Base-by-base conservation (phyloP, 805 yeast species). In the Maudiozyma bulderi region DNA sequence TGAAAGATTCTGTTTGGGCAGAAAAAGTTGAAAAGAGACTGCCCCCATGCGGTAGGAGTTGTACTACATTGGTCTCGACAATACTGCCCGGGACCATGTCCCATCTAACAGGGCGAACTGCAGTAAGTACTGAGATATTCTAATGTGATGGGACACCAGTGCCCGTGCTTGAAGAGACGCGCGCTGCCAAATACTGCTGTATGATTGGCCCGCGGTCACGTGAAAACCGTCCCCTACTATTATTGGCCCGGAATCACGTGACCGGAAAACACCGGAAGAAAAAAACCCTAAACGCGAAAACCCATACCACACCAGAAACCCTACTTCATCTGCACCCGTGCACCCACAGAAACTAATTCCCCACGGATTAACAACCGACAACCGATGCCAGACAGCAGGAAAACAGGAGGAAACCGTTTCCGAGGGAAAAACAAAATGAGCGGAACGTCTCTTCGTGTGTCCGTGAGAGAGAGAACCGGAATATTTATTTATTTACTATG, bases 211-310 rank as follows among this genome's bases (percentile, higher is more conserved):
- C 13, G 6, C 6, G 8, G 28, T 39, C 41, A 39, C 41, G 41
- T 39, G 41, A 15, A 13, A 11, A 34, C 10, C 8, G 28, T n/a
- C 9, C 30, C 41, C 41, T 39, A 26, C 30, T 15, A 14, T 28
- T 15, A 40, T 40, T 40, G 43, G 43, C 43, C 14, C 15, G 32
- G 11, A 28, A 32, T 40, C 43, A 40, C 43, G 43, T 40, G 42
- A 9, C 8, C 30, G n/a, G n/a, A n/a, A n/a, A n/a, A n/a, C n/a
- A n/a, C n/a, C n/a, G n/a, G n/a, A n/a, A n/a, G n/a, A n/a, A n/a
- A n/a, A n/a, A n/a, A 14, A 40, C 26, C 26, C 26, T 20, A n/a
- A 20, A 20, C n/a, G n/a, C n/a, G n/a, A n/a, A n/a, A n/a, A n/a
- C n/a, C n/a, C n/a, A n/a, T n/a, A n/a, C n/a, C n/a, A n/a, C n/a